Conservation (phyloP, 2,329 filamentous ascomycete species). For the Ceratocystis harringtonii region DNA sequence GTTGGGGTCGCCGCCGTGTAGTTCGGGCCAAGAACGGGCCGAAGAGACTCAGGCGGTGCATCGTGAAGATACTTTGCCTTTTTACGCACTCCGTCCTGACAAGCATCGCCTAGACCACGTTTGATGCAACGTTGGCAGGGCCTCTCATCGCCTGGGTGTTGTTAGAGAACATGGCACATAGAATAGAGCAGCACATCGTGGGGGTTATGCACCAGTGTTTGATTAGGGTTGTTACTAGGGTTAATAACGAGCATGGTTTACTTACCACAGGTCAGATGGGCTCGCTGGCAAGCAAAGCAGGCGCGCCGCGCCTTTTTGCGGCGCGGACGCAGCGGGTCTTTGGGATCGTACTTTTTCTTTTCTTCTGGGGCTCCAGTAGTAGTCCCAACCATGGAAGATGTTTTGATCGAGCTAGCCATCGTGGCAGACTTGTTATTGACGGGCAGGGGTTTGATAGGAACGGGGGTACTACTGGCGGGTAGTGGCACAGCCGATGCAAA, state of each 20-base stretch:
- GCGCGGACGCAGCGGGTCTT: constrained; percentile 76
- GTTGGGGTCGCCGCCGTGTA: constrained; percentile 43
- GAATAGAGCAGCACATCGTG: neutral
- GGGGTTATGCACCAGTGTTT: neutral
- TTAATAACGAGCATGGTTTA: neutral
- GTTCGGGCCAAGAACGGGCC: constrained; percentile 65
- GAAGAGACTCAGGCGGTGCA: constrained; percentile 73
- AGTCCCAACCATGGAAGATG: constrained; percentile 26
- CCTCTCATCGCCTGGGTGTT: constrained; percentile 65
- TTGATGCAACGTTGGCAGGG: constrained; percentile 92
- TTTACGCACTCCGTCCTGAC: constrained; percentile 92
- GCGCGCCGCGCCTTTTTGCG: constrained; percentile 93
- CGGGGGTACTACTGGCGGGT: neutral
- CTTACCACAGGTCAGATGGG: constrained; percentile 96
- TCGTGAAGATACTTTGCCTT: constrained; percentile 99
- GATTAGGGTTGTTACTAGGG: no score
- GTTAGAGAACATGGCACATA: neutral
- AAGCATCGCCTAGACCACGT: constrained; percentile 75
- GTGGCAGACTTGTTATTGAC: constrained; percentile 37
- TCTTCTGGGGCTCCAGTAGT: constrained; percentile 32
- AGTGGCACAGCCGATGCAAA: neutral
- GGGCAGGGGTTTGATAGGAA: constrained; percentile 24
- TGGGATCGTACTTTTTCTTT: constrained; percentile 62
- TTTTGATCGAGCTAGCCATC: constrained; percentile 34
- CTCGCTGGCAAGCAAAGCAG: constrained; percentile 92